Base-by-base conservation (phyloP, 1,284 basidiomycete species). In the Cryptococcus sp. region DNA sequence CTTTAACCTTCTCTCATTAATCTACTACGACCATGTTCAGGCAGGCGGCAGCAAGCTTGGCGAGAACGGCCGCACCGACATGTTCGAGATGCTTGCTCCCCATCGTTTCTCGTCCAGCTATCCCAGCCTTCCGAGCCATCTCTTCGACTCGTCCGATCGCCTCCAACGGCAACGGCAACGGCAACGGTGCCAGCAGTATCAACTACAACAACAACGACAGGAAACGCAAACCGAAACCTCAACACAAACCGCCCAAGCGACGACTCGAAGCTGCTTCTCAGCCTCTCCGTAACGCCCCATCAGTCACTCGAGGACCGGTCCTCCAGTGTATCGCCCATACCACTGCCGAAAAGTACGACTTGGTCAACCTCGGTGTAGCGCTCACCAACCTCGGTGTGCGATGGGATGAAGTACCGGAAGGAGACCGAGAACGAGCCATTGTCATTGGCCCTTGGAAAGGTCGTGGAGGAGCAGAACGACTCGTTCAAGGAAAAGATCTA, bases 311-410 rank as follows among this genome's bases (percentile, higher is more conserved):
- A 10, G 71, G 72, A n/a, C 72, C 72, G 1, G 63, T 72, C 11
- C 53, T 73, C 25, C 66, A 69, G 41, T 73, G 71, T 48, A 68
- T 74, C 32, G 71, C 72, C n/a, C 71, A 74, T 54, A 71, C 72
- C 2, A 71, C 70, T 0, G 72, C 72, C 0, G 72, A 72, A 45
- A 54, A 61, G 40, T 74, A 73, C 48, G 67, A 74, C 47, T 61
- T 74, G 9, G 44, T 60, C 10, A 53, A 52, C n/a, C 59, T 74
- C 1, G 68, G 60, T 7, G 42, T 46, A 1, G 54, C 60, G 3
- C 59, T 72, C 18, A 57, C 60, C 4, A 47, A 47, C 1, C 45
- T 70, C 1, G 69, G 69, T 5, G 66, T 72, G 34, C 50, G 55
- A 41, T 72, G 67, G 66, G 64, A 72, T 43, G 68, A 72, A 56